Conservation (phyloP, 495 filamentous ascomycete species). For the Choiromyces venosus region DNA sequence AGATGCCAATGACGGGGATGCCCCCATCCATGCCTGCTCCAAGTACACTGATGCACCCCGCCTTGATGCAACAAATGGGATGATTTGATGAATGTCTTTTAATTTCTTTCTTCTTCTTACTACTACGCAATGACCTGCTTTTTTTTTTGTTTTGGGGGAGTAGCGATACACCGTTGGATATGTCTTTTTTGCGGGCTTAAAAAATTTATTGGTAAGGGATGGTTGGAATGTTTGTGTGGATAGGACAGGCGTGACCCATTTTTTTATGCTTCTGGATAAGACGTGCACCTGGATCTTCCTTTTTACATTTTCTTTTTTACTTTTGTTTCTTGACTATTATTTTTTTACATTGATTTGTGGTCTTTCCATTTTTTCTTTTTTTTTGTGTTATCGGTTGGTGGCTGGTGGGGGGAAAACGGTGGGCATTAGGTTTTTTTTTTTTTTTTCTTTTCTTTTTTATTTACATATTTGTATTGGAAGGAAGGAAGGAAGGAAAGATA, state of each 20-base stretch:
- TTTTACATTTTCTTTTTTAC: constrained; percentile 23
- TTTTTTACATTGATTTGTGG: constrained; percentile 24
- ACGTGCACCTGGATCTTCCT: constrained; percentile 21
- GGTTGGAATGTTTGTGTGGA: background rate
- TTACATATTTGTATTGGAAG: constrained; percentile 8
- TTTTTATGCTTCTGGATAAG: constrained; percentile 37
- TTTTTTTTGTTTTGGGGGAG: constrained; percentile 7
- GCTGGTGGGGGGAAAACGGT: background rate
- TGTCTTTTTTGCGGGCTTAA: constrained; percentile 41
- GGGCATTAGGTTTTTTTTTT: constrained; percentile 9
- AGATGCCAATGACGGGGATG: constrained; percentile 45
- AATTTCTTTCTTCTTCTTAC: constrained; percentile 12
- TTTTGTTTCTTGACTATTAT: constrained; percentile 34
- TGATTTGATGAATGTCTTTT: constrained; percentile 41
- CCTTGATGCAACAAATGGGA: constrained; percentile 43
- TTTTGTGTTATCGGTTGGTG: background rate
- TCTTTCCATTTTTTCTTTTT: background rate
- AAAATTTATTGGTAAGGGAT: background rate
- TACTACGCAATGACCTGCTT: constrained; percentile 8
- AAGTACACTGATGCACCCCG: constrained; percentile 46
- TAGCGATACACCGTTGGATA: constrained; percentile 40
- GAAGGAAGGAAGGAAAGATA: background rate
- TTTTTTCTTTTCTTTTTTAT: constrained; percentile 6
- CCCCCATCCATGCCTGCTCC: constrained; percentile 48
- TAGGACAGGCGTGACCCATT: background rate